Evolutionary conservation across 1,284 basidiomycete genomes (phyloP), one percentile per base, ranked within the genome.

Genomic region (Erythrobasidium hasegawianum): DNA sequence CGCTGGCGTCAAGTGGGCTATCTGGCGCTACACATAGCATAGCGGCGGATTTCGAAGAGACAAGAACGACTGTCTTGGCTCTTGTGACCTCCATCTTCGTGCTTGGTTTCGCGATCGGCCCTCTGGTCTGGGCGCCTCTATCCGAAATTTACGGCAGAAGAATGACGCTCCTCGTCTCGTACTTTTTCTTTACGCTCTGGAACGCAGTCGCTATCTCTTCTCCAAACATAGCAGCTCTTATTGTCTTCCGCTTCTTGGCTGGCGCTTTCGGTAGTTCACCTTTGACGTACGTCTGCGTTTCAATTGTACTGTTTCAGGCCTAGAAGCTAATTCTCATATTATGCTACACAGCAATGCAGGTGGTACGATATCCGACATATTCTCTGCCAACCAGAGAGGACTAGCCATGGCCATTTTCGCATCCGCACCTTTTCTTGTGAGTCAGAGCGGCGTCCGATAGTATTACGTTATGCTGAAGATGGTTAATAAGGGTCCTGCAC

Each of bases 171-270:
- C 74, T 86, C 11, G 73, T 85, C 85, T 62, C 69, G 0, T 82
- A 83, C 69, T 78, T 81, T 2, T 75, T 83, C 0, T 87, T 86
- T 74, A 80, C 81, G 1, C 71, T 85, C 10, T 84, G 87, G 74
- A 85, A 87, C 72, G 76, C 88, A 13, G 84, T 83, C 52, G 84
- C 85, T 26, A 84, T 84, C 5, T 77, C 87, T 1, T 81, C 83
- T 10, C 80, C 81, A 33, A 86, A 85, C 73, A 78, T 84, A 33
- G 77, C 80, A 7, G 82, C 83, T 0, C 75, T 89, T n/a, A 79
- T 88, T 49, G 53, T 73, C 52, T 83, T 81, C 70, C 81, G 85
- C 11, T 77, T 89, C 53, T 75, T 86, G 10, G 83, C 83, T 10
- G 85, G 85, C 13, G 83, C 81, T 40, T 83, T 82, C 71, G 85